phyloP scores from a whole-genome alignment of 768 basidiomycete genomes.

The Leucosporidium yakuticum region DNA sequence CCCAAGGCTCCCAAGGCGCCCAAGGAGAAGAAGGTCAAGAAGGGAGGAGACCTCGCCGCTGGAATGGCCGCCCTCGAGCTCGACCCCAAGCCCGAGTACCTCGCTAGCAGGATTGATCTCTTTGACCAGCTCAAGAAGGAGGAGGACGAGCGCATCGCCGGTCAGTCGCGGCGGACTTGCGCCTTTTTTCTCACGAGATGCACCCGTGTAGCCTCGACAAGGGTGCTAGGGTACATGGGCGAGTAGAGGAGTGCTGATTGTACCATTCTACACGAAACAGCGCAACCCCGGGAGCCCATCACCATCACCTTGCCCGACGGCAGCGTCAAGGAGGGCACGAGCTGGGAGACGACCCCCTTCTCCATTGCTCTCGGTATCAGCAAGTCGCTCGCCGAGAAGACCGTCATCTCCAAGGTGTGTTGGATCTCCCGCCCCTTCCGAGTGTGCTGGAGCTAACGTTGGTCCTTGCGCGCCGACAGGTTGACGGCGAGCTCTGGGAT shows the following conservation, averaged over 20 bases:
- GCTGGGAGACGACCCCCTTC: constrained; percentile 94
- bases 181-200: constrained; percentile 9
- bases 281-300: constrained; percentile 72
- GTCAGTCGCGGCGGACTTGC: constrained; percentile 47
- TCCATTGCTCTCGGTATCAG: constrained; percentile 81
- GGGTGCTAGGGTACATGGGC: not conserved
- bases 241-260: not conserved
- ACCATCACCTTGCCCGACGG: constrained; percentile 80
- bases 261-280: constrained; percentile 13
- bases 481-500: constrained; percentile 85
- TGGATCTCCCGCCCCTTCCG: not conserved
- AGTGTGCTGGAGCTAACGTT: not conserved
- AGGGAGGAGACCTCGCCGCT: constrained; percentile 29
- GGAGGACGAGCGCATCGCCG: constrained; percentile 70
- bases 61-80: constrained; percentile 36
- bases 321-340: constrained; percentile 69
- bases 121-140: constrained; percentile 81
- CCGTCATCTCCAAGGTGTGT: constrained; percentile 85
- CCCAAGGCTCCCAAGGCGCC: constrained; percentile 40
- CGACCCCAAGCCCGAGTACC: constrained; percentile 69
- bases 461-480: constrained; percentile 47
- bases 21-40: constrained; percentile 39
- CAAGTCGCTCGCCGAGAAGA: constrained; percentile 75
- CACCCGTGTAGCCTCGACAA: not conserved
- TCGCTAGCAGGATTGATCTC: constrained; percentile 81